Percentiles rank a stretch among this genome's conserved stretches.
These are phyloP conservation scores for Plasmodium gaboni DNA, from an alignment of 169 alveolate species.

Conservation along the genomic window DNA sequence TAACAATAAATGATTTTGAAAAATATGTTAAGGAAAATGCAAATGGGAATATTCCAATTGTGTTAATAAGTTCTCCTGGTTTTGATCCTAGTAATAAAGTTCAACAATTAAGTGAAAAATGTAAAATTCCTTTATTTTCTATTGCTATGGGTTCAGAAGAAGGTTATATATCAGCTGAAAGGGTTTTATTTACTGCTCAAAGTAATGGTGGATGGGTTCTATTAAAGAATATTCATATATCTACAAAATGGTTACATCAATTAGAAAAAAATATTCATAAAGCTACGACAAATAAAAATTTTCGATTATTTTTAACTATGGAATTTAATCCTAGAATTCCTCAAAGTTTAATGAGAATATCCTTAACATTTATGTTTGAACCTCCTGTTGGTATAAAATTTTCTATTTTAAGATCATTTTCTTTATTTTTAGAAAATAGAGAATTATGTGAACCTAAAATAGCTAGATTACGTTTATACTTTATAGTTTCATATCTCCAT, in stretches of 20 bases:
- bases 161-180: constrained; percentile 95
- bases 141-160: constrained; percentile 98
- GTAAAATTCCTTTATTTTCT: constrained; percentile 89
- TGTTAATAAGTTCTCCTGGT: constrained; percentile 97
- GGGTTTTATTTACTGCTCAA: constrained; percentile 92
- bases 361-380: constrained; percentile 96
- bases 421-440: constrained; percentile 80
- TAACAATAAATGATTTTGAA: constrained; percentile 88
- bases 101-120: constrained; percentile 92
- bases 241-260: constrained; percentile 96
- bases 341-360: constrained; percentile 93
- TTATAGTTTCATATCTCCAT: constrained; percentile 96
- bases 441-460: constrained; percentile 82
- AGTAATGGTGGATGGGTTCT: constrained; percentile 97
- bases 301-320: constrained; percentile 97
- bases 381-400: constrained; percentile 98
- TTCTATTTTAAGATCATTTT: constrained; percentile 89
- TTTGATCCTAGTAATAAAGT: constrained; percentile 97
- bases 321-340: constrained; percentile 95
- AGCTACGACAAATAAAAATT: constrained; percentile 89
- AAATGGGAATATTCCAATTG: constrained; percentile 92
- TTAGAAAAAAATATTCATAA: constrained; percentile 95
- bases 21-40: constrained; percentile 92
- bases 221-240: constrained; percentile 97
- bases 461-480: constrained; percentile 94